phyloP scores from a whole-genome alignment of 495 filamentous ascomycete species.

The Cenococcum geophilum region DNA sequence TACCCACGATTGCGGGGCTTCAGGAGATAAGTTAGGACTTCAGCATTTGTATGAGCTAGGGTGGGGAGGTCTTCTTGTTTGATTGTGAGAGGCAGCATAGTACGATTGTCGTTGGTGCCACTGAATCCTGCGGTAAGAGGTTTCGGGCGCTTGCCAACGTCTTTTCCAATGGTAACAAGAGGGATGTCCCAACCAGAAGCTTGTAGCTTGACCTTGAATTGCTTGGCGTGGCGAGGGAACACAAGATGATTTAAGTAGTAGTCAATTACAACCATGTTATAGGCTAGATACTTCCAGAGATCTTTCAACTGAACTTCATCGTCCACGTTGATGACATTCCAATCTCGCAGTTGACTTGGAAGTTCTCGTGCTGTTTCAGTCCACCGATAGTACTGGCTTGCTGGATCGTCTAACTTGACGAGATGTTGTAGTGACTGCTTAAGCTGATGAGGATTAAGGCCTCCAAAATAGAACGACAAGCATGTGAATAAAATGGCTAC shows the following conservation, averaged over 20 bases:
- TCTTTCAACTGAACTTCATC: constrained; percentile 44
- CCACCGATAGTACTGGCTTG: constrained; percentile 47
- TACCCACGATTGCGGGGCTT: constrained; percentile 42
- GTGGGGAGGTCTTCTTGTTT: constrained; percentile 46
- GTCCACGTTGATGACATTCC: constrained; percentile 48
- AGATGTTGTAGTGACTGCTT: constrained; percentile 40
- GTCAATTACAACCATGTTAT: constrained; percentile 42
- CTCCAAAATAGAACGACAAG: constrained; percentile 48
- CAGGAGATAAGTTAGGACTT: constrained; percentile 49
- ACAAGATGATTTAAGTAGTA: constrained; percentile 52
- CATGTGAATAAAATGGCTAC: constrained; percentile 51
- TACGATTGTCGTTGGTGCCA: constrained; percentile 49
- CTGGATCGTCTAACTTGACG: constrained; percentile 48
- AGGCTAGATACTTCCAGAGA: constrained; percentile 41
- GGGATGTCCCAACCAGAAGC: constrained; percentile 52
- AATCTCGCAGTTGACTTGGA: constrained; percentile 41
- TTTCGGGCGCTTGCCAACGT: no score
- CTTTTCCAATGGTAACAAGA: no score
- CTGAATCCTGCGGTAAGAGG: constrained; percentile 48
- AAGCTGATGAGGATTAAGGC: constrained; percentile 41
- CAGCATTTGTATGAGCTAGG: constrained; percentile 48
- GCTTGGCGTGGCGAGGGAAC: constrained; percentile 48
- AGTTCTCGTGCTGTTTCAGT: constrained; percentile 31
- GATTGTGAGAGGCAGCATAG: constrained; percentile 48
- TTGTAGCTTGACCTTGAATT: constrained; percentile 49